phyloP scores from a whole-genome alignment of 1,139 yeast genomes.

The Kodamaea sp. region DNA sequence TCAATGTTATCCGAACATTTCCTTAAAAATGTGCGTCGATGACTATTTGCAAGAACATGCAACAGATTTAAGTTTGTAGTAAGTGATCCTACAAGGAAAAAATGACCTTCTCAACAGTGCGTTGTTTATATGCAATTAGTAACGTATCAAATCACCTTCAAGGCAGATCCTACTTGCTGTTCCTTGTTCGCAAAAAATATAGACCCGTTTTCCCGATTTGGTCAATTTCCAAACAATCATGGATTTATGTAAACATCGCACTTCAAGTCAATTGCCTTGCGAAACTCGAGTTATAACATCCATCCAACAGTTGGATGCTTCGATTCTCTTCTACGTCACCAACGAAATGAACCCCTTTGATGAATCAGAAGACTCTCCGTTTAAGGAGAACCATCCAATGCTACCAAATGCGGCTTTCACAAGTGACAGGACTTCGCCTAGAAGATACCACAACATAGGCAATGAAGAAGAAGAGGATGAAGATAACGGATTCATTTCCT shows the following conservation, averaged over 20 bases:
- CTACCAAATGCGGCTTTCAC: slow-evolving; percentile 46
- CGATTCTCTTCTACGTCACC: too few species aligned
- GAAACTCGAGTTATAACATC: too few species aligned
- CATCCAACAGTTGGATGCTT: too few species aligned
- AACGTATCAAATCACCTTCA: too few species aligned
- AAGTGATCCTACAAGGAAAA: too few species aligned
- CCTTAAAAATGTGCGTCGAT: slow-evolving; percentile 17
- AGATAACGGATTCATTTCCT: slow-evolving; percentile 28
- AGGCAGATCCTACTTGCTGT: too few species aligned
- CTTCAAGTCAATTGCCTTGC: too few species aligned
- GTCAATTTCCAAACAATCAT: slow-evolving; percentile 16
- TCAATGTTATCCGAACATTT: slow-evolving; percentile 22
- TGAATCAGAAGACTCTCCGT: slow-evolving; percentile 35
- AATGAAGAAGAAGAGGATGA: slow-evolving; percentile 26
- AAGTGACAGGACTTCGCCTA: slow-evolving; percentile 40
- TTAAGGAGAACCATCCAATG: slow-evolving; percentile 31
- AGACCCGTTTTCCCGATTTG: slow-evolving; percentile 18
- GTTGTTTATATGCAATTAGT: too few species aligned
- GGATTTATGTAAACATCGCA: slow-evolving; percentile 4
- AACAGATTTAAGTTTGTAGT: background rate
- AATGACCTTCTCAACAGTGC: too few species aligned
- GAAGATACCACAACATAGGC: slow-evolving; percentile 31
- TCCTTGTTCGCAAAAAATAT: too few species aligned
- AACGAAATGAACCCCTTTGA: slow-evolving; percentile 37
- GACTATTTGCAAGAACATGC: slow-evolving; percentile 7